Evolutionary conservation across 805 yeast species (phyloP).

Genomic region (Isabelozyma gotoi): DNA sequence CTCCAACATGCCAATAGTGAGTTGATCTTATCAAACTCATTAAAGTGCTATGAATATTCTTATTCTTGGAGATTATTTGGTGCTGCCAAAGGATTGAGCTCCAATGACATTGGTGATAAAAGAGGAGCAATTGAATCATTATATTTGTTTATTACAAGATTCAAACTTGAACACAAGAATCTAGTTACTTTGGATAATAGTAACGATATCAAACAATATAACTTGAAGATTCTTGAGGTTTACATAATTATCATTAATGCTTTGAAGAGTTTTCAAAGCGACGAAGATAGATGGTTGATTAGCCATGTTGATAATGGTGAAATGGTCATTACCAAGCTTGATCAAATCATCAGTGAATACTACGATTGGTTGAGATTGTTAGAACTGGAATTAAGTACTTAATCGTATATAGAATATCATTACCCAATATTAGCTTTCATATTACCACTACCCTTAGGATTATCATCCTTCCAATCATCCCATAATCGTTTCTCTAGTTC

Average conservation of each 20-base stretch:
- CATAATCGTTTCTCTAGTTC: constrained; percentile 80
- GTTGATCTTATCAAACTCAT: constrained; percentile 24
- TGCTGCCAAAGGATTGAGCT: constrained; percentile 8
- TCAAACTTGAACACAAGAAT: constrained; percentile 22
- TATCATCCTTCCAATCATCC: constrained; percentile 90
- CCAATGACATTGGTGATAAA: constrained; percentile 24
- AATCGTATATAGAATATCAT: constrained; percentile 1
- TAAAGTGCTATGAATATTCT: constrained; percentile 35
- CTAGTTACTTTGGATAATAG: constrained; percentile 11
- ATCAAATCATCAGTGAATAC: constrained; percentile 32
- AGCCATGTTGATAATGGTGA: constrained; percentile 13
- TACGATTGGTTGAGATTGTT: constrained; percentile 33
- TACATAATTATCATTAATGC: constrained; percentile 42
- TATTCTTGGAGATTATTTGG: constrained; percentile 43
- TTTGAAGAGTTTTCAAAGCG: constrained; percentile 30
- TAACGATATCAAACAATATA: constrained; percentile 30
- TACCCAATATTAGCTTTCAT: constrained; percentile 51
- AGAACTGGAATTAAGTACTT: constrained; percentile 11
- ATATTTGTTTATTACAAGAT: constrained; percentile 35
- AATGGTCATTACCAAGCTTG: constrained; percentile 22
- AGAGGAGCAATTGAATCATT: constrained; percentile 41
- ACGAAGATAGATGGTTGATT: constrained; percentile 39
- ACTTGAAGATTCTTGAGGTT: constrained; percentile 39
- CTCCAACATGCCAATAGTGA: constrained; percentile 32
- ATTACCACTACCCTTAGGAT: constrained; percentile 89